A percentile compares a stretch with the other conserved stretches of the same genome.
Conservation (phyloP, 2,329 filamentous ascomycete genomes). For the Tolypocladium tropicale region DNA sequence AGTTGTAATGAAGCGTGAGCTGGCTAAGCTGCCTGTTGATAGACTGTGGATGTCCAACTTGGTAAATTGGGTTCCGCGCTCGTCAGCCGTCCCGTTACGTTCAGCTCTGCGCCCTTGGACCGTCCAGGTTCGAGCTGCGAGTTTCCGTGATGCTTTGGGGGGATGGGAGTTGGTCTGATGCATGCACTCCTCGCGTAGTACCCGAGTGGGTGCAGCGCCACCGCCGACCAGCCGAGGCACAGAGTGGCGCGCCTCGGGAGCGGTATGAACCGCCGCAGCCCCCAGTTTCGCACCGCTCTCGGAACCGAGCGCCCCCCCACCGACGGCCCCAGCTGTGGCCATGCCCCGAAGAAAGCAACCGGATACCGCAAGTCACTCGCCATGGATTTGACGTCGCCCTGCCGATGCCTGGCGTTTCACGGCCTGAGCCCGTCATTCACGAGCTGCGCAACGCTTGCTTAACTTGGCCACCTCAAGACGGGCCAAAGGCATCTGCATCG, state of each 20-base stretch:
- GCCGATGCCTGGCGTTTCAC: background rate
- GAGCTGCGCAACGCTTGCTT: background rate
- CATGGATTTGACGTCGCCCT: background rate
- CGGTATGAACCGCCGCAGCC: background rate
- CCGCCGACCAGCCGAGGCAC: background rate
- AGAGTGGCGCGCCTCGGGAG: conserved; percentile 1
- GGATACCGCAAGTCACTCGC: background rate
- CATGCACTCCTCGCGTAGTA: too few species aligned
- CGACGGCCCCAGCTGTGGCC: background rate
- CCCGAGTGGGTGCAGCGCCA: background rate
- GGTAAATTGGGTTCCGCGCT: background rate
- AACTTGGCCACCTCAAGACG: background rate
- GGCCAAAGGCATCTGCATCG: too few species aligned
- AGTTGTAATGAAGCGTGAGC: background rate
- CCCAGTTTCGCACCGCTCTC: background rate
- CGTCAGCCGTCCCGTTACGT: background rate
- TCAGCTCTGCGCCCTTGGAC: background rate
- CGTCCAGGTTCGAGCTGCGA: background rate
- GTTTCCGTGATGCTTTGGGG: background rate
- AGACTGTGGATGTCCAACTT: background rate
- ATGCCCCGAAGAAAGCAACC: background rate
- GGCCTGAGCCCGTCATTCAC: background rate
- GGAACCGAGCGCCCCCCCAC: background rate
- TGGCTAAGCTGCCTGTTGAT: background rate
- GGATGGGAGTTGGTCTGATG: background rate